Evolutionary conservation across 352 stramenopile genomes (phyloP).

Genomic region (Pythium rhizo-oryzae): DNA sequence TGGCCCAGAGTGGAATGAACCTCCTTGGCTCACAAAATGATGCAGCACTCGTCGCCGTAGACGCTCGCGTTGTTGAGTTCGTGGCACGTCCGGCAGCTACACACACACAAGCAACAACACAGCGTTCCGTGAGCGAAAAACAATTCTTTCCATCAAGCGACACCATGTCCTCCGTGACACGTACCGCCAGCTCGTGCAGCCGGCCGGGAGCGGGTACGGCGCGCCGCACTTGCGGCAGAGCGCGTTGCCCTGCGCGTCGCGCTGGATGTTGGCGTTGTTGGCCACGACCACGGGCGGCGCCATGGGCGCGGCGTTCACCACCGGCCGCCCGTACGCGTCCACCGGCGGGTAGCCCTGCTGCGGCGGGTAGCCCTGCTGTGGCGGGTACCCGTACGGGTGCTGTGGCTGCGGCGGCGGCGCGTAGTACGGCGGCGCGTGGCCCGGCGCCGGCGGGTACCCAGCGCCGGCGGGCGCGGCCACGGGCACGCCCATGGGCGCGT

Average conservation of each 20-base stretch:
- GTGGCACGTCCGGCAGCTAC: slow-evolving; percentile 64
- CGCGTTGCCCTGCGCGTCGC: slow-evolving; percentile 69
- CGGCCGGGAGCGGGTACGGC: slow-evolving; percentile 67
- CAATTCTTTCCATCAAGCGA: not conserved
- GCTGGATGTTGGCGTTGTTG: slow-evolving; percentile 73
- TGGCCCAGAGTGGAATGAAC: too few species aligned
- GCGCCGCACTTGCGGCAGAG: slow-evolving; percentile 73
- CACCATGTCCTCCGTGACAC: not conserved
- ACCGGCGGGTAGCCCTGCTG: slow-evolving; percentile 29
- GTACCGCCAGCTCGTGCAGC: slow-evolving; percentile 70
- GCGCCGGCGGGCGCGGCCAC: slow-evolving; percentile 23
- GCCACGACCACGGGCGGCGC: slow-evolving; percentile 37
- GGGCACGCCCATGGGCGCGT: slow-evolving; percentile 32
- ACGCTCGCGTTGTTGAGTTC: slow-evolving; percentile 82
- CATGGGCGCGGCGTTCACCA: slow-evolving; percentile 46
- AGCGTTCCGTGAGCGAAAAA: not conserved
- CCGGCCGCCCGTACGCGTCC: slow-evolving; percentile 50
- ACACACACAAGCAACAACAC: slow-evolving; percentile 13
- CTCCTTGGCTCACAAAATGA: slow-evolving; percentile 37
- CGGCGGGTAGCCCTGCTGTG: slow-evolving; percentile 2
- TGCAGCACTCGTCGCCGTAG: slow-evolving; percentile 78
- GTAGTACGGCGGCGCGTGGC: slow-evolving; percentile 14
- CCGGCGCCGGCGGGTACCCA: slow-evolving; percentile 5
- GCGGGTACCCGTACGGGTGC: slow-evolving; percentile 5
- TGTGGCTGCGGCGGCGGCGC: slow-evolving; percentile 1